Evolutionary conservation across 2,329 filamentous ascomycete genomes (phyloP), one percentile per base, ranked within the genome.

Genomic region (Alternaria sp.): DNA sequence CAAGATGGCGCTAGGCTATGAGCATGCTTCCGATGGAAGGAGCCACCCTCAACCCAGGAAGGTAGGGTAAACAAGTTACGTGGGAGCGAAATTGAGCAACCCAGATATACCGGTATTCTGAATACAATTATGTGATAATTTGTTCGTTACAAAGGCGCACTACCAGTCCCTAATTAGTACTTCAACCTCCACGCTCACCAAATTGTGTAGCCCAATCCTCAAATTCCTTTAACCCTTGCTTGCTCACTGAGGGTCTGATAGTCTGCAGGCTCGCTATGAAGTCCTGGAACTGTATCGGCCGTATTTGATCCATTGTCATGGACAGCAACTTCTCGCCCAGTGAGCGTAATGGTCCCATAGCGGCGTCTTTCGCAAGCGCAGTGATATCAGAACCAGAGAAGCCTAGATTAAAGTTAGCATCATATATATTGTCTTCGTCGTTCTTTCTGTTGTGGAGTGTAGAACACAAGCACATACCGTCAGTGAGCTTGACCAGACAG

Each of bases 301-400:
- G 86, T 68, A 99, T 98, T 68, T 98, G 88, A 62, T 99, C 95
- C 87, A 95, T 96, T 0, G 91, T 91, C 85, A 96, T 98, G 66
- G 92, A 89, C 34, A 99, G 84, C 30, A 99, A 82, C 41, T 91
- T 92, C 76, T 98, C 95, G 26, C 95, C 95, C 3, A 98, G 83
- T 54, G 93, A 94, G 32, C 95, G 88, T 12, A 99, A 82, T 0
- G 95, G 95, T 0, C 95, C 94, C 95, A 99, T 99, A 3, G 95
- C 95, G 8, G 95, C 95, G 75, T 99, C 95, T 80, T 99, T 99
- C 7, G 95, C 95, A 8, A 99, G 83, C 1, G 95, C 94, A 22
- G 95, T 98, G 66, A 99, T 97, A 73, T 99, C 95, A 2, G 93
- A 97, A 44, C 95, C 95, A 8, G 93, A 97, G 80, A 97, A 99